Evolutionary conservation across 2,329 filamentous ascomycete species (phyloP).

Genomic region (Fusarium irregulare): DNA sequence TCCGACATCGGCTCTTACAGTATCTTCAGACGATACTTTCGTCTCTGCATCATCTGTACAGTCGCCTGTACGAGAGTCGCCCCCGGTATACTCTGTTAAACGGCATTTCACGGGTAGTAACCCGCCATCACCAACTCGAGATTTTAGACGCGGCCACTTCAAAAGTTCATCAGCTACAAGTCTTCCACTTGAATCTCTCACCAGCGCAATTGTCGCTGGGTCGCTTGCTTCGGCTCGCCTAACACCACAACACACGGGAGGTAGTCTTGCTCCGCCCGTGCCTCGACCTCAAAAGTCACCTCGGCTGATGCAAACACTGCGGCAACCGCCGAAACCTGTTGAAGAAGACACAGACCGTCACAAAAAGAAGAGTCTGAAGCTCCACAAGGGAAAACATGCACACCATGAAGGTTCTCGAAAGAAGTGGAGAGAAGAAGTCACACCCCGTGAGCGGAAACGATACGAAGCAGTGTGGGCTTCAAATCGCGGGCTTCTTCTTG

Average conservation of each 20-base stretch:
- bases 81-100: slow-evolving; percentile 34
- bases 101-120: slow-evolving; percentile 41
- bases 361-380: slow-evolving; percentile 61
- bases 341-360: slow-evolving; percentile 67
- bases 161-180: slow-evolving; percentile 49
- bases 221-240: slow-evolving; percentile 74
- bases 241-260: slow-evolving; percentile 55
- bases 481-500: slow-evolving; percentile 72
- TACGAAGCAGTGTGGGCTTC: slow-evolving; percentile 90
- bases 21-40: slow-evolving; percentile 61
- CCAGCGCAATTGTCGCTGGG: slow-evolving; percentile 79
- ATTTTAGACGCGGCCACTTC: slow-evolving; percentile 45
- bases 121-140: slow-evolving; percentile 53
- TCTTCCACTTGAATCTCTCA: slow-evolving; percentile 72
- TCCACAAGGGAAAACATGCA: slow-evolving; percentile 70
- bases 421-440: slow-evolving; percentile 81
- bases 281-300: slow-evolving; percentile 60
- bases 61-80: slow-evolving; percentile 47
- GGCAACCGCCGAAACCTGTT: slow-evolving; percentile 62
- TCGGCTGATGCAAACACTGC: slow-evolving; percentile 73
- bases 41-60: slow-evolving; percentile 55
- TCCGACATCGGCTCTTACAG: slow-evolving; percentile 45
- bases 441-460: slow-evolving; percentile 76
- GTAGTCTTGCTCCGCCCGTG: slow-evolving; percentile 52
- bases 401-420: slow-evolving; percentile 81